These are phyloP conservation scores for Microbotryum scabiosae DNA, from an alignment of 1,284 basidiomycete species.

Conservation along the genomic window DNA sequence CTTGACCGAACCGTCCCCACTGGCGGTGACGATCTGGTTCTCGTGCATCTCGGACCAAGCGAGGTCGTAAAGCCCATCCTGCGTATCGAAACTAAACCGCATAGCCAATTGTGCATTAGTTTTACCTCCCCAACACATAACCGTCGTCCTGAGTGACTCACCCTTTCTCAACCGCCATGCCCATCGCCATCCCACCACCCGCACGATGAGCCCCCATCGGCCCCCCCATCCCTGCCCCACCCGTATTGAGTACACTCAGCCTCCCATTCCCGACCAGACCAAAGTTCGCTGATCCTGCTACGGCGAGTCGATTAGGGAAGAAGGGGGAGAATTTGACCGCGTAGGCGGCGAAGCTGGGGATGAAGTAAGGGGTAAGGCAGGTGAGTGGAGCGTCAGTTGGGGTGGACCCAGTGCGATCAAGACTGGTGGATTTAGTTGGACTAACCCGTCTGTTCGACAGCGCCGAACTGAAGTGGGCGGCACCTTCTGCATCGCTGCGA, in stretches of 20 bases:
- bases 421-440: not conserved
- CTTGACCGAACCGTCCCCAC: conserved; percentile 83
- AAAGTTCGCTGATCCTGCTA: conserved; percentile 88
- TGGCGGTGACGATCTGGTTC: conserved; percentile 81
- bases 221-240: too few relatives aligned
- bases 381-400: not conserved
- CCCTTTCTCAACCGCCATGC: conserved; percentile 20
- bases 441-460: conserved; percentile 10
- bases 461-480: not conserved
- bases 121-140: not conserved
- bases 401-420: not conserved
- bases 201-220: not conserved
- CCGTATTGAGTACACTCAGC: not conserved
- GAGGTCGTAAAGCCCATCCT: conserved; percentile 85
- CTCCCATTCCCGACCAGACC: conserved; percentile 55
- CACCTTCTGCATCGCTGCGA: not conserved
- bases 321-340: conserved; percentile 86
- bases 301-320: conserved; percentile 66
- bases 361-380: not conserved
- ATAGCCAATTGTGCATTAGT: not conserved
- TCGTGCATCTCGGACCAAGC: conserved; percentile 92
- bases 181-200: not conserved
- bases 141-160: conserved; percentile 4
- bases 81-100: conserved; percentile 69
- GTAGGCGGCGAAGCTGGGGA: conserved; percentile 72